phyloP scores from a whole-genome alignment of 176 grass and related monocot genomes.

The Musa troglodytarum region DNA sequence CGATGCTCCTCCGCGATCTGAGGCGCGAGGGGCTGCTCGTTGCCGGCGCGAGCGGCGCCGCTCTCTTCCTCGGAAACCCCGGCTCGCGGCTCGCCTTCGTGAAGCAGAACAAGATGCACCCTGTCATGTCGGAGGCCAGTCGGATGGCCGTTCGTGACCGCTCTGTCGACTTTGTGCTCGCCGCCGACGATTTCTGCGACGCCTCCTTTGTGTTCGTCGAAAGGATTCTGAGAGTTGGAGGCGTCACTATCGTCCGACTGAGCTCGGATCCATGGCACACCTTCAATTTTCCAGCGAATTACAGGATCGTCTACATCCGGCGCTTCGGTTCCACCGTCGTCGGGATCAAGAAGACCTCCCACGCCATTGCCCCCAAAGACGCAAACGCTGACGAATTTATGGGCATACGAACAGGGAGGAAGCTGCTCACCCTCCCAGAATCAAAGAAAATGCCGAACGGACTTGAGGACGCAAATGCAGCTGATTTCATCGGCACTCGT shows the following conservation, averaged over 20 bases:
- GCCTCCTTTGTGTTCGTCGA: slow-evolving; percentile 39
- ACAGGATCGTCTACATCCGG: slow-evolving; percentile 41
- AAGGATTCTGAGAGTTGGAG: slow-evolving; percentile 51
- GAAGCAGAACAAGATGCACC: slow-evolving; percentile 21
- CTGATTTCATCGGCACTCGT: background rate
- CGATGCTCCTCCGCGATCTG: slow-evolving; percentile 57
- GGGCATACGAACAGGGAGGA: background rate
- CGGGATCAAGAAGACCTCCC: slow-evolving; percentile 45
- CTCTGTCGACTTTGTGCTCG: slow-evolving; percentile 55
- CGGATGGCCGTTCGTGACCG: slow-evolving; percentile 24
- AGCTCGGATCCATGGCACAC: slow-evolving; percentile 18
- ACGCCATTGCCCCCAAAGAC: background rate
- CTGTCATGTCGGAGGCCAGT: slow-evolving; percentile 23
- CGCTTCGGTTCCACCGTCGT: slow-evolving; percentile 41
- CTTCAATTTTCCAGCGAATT: slow-evolving; percentile 50
- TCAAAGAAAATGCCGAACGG: slow-evolving; percentile 16
- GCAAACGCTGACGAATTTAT: background rate
- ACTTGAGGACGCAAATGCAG: slow-evolving; percentile 16
- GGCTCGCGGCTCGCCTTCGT: slow-evolving; percentile 17
- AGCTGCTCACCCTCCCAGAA: slow-evolving; percentile 1
- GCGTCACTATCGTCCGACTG: slow-evolving; percentile 30
- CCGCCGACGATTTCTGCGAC: slow-evolving; percentile 30
- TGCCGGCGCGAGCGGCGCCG: slow-evolving; percentile 10
- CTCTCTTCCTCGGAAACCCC: slow-evolving; percentile 40
- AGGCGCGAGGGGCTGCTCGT: slow-evolving; percentile 42